Evolutionary conservation across 2,329 filamentous ascomycete species (phyloP).

Genomic region (Grosmannia penicillata): DNA sequence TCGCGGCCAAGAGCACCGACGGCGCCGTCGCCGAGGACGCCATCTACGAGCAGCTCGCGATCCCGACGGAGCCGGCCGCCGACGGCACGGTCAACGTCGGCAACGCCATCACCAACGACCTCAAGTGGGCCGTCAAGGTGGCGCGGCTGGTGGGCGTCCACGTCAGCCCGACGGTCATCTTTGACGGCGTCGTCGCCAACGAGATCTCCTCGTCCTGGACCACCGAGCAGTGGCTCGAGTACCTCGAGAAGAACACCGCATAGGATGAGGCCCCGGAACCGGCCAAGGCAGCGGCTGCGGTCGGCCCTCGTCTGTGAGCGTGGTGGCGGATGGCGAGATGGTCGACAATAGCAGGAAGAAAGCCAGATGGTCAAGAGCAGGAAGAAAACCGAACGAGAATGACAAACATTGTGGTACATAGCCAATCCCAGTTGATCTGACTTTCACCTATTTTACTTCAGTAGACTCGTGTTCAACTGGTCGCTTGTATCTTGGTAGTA

Average conservation of each 20-base stretch:
- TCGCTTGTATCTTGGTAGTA: no score
- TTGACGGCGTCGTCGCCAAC: conserved; percentile 70
- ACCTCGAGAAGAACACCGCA: conserved; percentile 49
- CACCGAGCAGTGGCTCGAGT: conserved; percentile 71
- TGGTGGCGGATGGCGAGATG: no score
- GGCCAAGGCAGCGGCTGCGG: no score
- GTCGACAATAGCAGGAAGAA: no score
- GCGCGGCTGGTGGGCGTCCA: conserved; percentile 69
- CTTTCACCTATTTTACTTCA: no score
- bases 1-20: conserved; percentile 52
- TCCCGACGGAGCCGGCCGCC: conserved; percentile 49
- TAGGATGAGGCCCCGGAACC: no score
- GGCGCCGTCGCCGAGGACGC: conserved; percentile 57
- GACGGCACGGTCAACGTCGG: conserved; percentile 63
- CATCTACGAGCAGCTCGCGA: conserved; percentile 53
- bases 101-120: conserved; percentile 69
- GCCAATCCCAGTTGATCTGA: no score
- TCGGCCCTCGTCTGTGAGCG: no score
- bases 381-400: no score
- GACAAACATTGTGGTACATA: no score
- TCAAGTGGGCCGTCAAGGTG: conserved; percentile 74
- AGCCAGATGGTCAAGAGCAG: no score
- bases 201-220: conserved; percentile 69
- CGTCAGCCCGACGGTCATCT: conserved; percentile 80
- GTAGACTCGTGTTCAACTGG: no score